Conservation (phyloP, 192 early-diverging fungal species). For the Backusella psychrophila region DNA sequence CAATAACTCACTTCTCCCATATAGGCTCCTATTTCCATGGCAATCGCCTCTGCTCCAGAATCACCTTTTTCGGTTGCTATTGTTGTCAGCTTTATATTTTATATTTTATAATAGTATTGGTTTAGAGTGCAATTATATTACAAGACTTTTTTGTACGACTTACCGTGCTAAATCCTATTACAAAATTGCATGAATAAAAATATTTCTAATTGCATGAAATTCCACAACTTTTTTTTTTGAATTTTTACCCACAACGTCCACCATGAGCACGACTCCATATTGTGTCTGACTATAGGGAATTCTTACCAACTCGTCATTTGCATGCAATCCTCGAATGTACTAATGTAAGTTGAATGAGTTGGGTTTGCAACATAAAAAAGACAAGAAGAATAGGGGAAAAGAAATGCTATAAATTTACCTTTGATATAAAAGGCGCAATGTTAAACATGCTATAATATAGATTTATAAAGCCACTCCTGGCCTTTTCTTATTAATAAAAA, state of each 20-base stretch:
- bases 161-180: conserved; percentile 41
- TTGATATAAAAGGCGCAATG: conserved; percentile 4
- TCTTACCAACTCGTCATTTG: conserved; percentile 26
- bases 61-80: conserved; percentile 47
- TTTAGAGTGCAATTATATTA: neutral
- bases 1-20: conserved; percentile 32
- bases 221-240: neutral
- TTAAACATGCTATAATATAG: conserved; percentile 4
- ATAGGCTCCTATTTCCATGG: conserved; percentile 49
- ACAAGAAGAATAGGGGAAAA: neutral
- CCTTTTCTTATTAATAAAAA: neutral
- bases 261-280: conserved; percentile 54
- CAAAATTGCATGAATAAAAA: neutral
- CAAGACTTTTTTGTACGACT: neutral
- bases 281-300: conserved; percentile 45
- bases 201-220: neutral
- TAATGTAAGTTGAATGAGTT: conserved; percentile 9
- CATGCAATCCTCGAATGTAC: conserved; percentile 47
- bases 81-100: conserved; percentile 42
- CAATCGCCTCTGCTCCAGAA: conserved; percentile 49
- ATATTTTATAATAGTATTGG: neutral
- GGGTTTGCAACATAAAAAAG: neutral
- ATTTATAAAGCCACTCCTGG: neutral
- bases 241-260: conserved; percentile 43
- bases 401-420: neutral